Evolutionary conservation across 2,329 filamentous ascomycete genomes (phyloP), one percentile per base, ranked within the genome.

Genomic region (Stromatinia cepivora): DNA sequence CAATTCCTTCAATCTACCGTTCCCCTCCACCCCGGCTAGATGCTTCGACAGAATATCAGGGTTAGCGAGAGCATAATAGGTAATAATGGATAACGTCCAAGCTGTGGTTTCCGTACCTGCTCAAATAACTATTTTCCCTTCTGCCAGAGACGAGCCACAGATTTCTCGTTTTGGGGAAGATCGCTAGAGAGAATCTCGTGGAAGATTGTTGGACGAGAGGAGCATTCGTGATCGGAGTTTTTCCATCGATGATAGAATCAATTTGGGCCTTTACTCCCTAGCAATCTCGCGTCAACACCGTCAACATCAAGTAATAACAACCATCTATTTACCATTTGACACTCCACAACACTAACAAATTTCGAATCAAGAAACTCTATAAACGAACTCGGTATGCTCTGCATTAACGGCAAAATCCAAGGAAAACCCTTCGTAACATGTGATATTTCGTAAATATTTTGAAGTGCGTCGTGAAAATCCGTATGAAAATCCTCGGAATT

Each of bases 61-160:
- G 28, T 79, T 75, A 17, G 73, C 69, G 34, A 81, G 78, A 3
- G 82, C 71, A 75, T 80, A 70, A 73, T 77, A 82, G 10, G 78
- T 75, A 10, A 78, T 73, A 8, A 80, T 70, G 3, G 77, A 72
- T 25, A 83, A 73, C 0, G 77, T 74, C 72, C 76, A 77, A 15
- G 76, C 76, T 0, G 77, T 79, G 0, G 81, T 83, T 52, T 81
- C 77, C 15, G 78, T 80, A 3, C 80, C 81, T 3, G 81, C 81
- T 50, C 67, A 63, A 2, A 74, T 75, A 15, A 79, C 74, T 0
- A 81, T 57, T 56, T 72, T 66, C 20, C 66, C 77, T 28, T 83
- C 81, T 78, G 73, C 9, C 72, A 72, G 8, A 82, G 72, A 0
- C 81, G 76, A 1, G 59, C 36, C 0, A 74, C 28, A 0, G 75